Base-by-base conservation (phyloP, 805 yeast species). In the Sugiyamaella floridensis region DNA sequence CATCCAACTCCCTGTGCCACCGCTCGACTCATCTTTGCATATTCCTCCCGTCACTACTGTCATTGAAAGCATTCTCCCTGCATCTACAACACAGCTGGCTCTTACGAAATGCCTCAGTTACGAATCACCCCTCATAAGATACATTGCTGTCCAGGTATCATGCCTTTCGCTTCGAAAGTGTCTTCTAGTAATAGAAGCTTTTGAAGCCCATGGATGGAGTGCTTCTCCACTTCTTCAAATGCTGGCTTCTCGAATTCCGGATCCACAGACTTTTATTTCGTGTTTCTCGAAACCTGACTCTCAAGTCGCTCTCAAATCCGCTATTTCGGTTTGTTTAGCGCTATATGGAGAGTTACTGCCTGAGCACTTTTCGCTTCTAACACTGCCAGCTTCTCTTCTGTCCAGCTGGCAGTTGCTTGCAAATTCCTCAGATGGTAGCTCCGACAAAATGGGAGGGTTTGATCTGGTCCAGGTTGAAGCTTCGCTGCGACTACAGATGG, bases 81-180 rank as follows among this genome's bases (percentile, higher is more conserved):
- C 81, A 0, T 80, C 87, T 0, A 60, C 89, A 15, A 77, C 85
- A 1, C 78, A 80, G 58, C 52, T 75, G 1, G 73, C 85, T 0
- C 67, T 90, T 47, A 71, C 76, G 1, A 84, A 81, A 56, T 77
- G 86, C 52, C 66, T 92, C 37, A 75, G 76, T 45, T 70, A 76
- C 15, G 79, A 78, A 0, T 60, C 69, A 1, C 63, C 70, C 2
- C 65, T 89, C 14, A 73, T 89, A 15, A 77, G 76, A 51, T 95
- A 85, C 59, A 70, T 85, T 28, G 75, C 83, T 0, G 70, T 82
- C 28, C 89, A 86, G 60, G 57, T 88, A 15, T 65, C 89, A 1
- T 66, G 77, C 19, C 73, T 76, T 40, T 69, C 77, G 1, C 68
- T 88, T 53, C 71, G 73, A 50, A 86, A 86, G 62, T 69, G 84